Evolutionary conservation across 2,329 filamentous ascomycete genomes (phyloP).

Genomic region (Blastomyces emzantsi): DNA sequence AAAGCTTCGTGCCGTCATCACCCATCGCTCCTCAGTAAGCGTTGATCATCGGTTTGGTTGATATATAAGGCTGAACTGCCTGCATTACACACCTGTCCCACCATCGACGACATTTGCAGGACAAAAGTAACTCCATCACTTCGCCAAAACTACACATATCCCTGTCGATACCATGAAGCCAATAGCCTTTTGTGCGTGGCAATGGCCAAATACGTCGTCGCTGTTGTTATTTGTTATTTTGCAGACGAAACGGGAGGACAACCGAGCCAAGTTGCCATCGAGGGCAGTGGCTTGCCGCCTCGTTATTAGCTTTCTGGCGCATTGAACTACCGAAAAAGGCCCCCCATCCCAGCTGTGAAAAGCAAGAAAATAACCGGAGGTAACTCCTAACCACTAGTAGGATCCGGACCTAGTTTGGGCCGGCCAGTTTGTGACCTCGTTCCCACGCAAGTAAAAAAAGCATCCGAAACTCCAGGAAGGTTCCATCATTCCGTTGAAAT

Average conservation of each 20-base stretch:
- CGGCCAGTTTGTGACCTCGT: no score
- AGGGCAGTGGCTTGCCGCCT: background rate
- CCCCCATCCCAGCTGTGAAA: background rate
- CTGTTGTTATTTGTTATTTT: background rate
- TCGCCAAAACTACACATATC: background rate
- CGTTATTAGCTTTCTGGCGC: background rate
- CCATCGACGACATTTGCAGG: background rate
- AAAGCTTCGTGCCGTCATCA: background rate
- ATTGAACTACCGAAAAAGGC: background rate
- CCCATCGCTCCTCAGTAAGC: background rate
- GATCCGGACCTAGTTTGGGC: background rate
- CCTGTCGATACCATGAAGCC: background rate
- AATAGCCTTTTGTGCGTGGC: background rate
- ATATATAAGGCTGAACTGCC: background rate
- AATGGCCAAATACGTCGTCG: background rate
- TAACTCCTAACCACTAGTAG: background rate
- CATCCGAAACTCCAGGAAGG: background rate
- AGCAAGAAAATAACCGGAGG: background rate
- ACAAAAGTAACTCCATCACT: background rate
- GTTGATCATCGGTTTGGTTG: background rate
- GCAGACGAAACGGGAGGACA: background rate
- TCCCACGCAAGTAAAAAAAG: background rate
- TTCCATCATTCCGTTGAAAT: background rate
- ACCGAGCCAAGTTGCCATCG: background rate
- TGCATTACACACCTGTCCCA: background rate